These are phyloP conservation scores for Glycine soja DNA, from an alignment of 306 rosid genomes.

Conservation along the genomic window DNA sequence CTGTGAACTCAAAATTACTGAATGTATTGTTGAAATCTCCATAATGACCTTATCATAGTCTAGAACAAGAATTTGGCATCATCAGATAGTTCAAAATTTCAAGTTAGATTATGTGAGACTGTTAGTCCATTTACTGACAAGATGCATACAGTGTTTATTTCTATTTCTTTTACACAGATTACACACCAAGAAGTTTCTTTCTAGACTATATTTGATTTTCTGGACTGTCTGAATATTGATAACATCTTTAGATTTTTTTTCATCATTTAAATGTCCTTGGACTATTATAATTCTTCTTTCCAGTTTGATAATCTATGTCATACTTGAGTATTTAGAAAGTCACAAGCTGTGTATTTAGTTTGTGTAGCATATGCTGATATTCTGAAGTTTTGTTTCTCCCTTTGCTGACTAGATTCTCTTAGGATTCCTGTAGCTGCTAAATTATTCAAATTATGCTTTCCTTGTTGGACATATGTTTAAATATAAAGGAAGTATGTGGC, in stretches of 20 bases:
- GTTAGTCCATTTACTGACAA: background rate
- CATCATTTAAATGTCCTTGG: background rate
- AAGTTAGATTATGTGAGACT: background rate
- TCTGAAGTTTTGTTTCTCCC: background rate
- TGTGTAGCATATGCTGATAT: background rate
- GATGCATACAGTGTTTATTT: background rate
- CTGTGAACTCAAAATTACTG: slow-evolving; percentile 78
- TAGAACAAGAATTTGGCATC: slow-evolving; percentile 53
- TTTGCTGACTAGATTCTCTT: background rate
- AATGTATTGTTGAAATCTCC: slow-evolving; percentile 71
- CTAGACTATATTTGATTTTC: background rate
- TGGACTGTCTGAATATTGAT: background rate
- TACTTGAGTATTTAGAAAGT: background rate
- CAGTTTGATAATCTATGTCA: background rate
- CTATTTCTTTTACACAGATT: background rate
- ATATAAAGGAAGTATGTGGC: background rate
- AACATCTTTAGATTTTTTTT: background rate
- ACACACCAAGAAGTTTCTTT: no score
- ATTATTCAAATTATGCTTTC: background rate
- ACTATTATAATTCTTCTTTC: background rate
- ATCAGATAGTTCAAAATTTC: slow-evolving; percentile 13
- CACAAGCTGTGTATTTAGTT: background rate
- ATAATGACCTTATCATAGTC: slow-evolving; percentile 66
- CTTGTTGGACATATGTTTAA: background rate
- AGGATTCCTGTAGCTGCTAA: background rate